These are phyloP conservation scores for Cyberlindnera sargentensis DNA, from an alignment of 805 yeast species.

Conservation along the genomic window DNA sequence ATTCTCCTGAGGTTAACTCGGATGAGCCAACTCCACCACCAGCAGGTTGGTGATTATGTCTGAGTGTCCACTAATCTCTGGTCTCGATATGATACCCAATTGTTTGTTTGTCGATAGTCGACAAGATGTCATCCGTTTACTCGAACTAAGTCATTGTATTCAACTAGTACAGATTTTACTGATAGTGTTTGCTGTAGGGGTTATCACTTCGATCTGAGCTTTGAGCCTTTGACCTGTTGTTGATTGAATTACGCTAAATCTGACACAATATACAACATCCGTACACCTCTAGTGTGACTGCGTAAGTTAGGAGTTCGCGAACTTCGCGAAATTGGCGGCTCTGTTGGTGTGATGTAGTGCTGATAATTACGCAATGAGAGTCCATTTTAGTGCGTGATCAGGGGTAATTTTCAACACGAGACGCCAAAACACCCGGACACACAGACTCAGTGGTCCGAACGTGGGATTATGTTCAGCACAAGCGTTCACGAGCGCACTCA, in stretches of 20 bases:
- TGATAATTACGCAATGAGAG: neutral
- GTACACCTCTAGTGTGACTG: constrained; percentile 6
- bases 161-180: too few species aligned
- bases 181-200: too few species aligned
- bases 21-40: constrained; percentile 14
- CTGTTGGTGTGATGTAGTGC: neutral
- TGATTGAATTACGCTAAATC: too few species aligned
- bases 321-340: neutral
- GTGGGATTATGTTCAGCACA: constrained; percentile 5
- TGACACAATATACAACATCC: neutral
- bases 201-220: too few species aligned
- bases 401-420: neutral
- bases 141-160: too few species aligned
- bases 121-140: too few species aligned
- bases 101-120: too few species aligned
- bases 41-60: constrained; percentile 11
- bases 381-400: neutral
- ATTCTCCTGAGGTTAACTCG: constrained; percentile 21
- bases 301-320: constrained; percentile 1
- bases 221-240: too few species aligned
- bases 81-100: too few species aligned
- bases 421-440: constrained; percentile 11
- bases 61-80: too few species aligned
- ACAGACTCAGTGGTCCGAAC: constrained; percentile 9
- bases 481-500: constrained; percentile 6